phyloP scores from a whole-genome alignment of 495 filamentous ascomycete genomes.

The Trichoderma gamsii region DNA sequence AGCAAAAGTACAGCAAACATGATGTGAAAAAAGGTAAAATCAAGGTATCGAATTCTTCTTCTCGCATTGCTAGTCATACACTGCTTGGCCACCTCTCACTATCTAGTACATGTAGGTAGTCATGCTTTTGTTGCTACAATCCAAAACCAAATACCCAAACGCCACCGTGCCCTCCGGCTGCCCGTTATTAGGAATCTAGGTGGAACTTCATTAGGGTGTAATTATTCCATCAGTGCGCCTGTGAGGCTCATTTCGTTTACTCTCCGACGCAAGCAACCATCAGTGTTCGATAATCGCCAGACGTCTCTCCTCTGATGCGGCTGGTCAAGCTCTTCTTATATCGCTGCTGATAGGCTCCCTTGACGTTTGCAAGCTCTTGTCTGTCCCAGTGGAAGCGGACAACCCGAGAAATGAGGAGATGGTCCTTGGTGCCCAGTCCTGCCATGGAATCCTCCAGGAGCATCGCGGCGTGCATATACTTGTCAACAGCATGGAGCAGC shows the following conservation, averaged over 20 bases:
- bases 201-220: not conserved
- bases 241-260: not conserved
- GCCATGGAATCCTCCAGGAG: slow-evolving; percentile 80
- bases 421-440: slow-evolving; percentile 81
- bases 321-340: slow-evolving; percentile 55
- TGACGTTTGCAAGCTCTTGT: slow-evolving; percentile 63
- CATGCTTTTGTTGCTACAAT: not conserved
- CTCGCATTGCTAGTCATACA: no score
- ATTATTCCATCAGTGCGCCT: not conserved
- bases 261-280: slow-evolving; percentile 53
- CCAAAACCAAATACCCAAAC: not conserved
- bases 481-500: slow-evolving; percentile 68
- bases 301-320: slow-evolving; percentile 74
- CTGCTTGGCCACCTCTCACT: no score
- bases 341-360: slow-evolving; percentile 60
- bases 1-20: no score
- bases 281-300: slow-evolving; percentile 72
- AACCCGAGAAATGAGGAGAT: slow-evolving; percentile 64
- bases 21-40: no score
- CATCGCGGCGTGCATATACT: slow-evolving; percentile 72
- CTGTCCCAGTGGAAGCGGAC: slow-evolving; percentile 77
- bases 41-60: no score
- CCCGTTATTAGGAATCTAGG: not conserved
- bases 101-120: not conserved
- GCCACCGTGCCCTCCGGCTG: not conserved